Conservation (phyloP, 2,329 filamentous ascomycete genomes). For the Epichloe gansuensis region DNA sequence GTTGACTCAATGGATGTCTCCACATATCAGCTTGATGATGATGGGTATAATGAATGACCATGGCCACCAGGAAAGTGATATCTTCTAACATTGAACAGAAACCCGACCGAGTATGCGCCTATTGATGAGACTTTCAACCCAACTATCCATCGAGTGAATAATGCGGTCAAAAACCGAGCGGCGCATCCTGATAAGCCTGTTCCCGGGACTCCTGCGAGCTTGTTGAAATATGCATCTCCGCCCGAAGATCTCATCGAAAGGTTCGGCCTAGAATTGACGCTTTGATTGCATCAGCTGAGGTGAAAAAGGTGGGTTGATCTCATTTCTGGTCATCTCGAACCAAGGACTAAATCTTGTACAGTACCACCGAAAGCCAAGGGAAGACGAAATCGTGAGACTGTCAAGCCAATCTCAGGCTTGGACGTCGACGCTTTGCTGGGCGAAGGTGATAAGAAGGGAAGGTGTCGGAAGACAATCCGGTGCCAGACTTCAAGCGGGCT, state of each 20-base stretch:
- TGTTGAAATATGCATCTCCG: slow-evolving; percentile 63
- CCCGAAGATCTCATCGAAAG: slow-evolving; percentile 53
- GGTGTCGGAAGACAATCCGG: slow-evolving; percentile 58
- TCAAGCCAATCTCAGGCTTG: slow-evolving; percentile 80
- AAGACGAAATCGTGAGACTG: slow-evolving; percentile 53
- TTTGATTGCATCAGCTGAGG: slow-evolving; percentile 57
- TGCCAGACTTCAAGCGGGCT: slow-evolving; percentile 82
- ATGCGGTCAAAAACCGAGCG: slow-evolving; percentile 73
- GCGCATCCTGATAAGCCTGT: slow-evolving; percentile 56
- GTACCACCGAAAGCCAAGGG: slow-evolving; percentile 72
- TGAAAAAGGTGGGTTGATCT: slow-evolving; percentile 60
- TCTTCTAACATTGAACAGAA: slow-evolving; percentile 15
- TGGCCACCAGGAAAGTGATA: too few relatives aligned
- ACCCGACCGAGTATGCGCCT: slow-evolving; percentile 54
- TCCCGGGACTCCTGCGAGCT: slow-evolving; percentile 46
- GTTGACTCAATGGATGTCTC: slow-evolving; percentile 89
- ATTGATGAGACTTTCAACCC: slow-evolving; percentile 79
- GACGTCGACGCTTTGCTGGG: slow-evolving; percentile 75
- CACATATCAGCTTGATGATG: slow-evolving; percentile 56
- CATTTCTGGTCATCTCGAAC: not conserved
- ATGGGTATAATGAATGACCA: slow-evolving; percentile 42
- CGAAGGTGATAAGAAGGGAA: slow-evolving; percentile 28
- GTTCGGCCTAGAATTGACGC: slow-evolving; percentile 46
- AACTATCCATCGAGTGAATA: slow-evolving; percentile 75
- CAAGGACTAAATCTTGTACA: slow-evolving; percentile 18